Evolutionary conservation across 2,329 filamentous ascomycete species (phyloP).

Genomic region (Pseudogymnoascus sp.): DNA sequence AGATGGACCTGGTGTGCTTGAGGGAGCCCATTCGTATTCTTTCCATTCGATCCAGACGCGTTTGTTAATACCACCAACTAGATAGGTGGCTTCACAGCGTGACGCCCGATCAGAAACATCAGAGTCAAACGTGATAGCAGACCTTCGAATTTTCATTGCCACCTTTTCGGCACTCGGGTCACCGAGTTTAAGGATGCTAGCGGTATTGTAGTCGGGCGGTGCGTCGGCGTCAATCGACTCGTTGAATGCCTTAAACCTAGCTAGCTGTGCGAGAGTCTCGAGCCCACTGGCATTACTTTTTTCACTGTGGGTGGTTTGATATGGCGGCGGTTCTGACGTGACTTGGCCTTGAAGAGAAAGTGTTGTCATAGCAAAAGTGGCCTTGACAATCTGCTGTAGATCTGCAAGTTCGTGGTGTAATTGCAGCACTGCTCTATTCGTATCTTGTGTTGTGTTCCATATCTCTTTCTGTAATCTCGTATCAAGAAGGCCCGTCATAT

Average conservation of each 20-base stretch:
- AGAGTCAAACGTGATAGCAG: constrained; percentile 13
- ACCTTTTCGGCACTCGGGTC: constrained; percentile 28
- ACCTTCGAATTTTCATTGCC: constrained; percentile 16
- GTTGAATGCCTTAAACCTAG: constrained; percentile 46
- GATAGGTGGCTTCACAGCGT: constrained; percentile 36
- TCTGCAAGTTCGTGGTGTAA: constrained; percentile 41
- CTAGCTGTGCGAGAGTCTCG: constrained; percentile 36
- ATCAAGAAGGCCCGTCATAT: constrained; percentile 41
- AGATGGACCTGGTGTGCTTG: constrained; percentile 32
- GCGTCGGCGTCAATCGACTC: constrained; percentile 35
- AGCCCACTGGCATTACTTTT: constrained; percentile 32
- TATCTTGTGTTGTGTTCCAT: constrained; percentile 40
- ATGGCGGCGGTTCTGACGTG: constrained; percentile 13
- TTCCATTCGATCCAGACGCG: constrained; percentile 46
- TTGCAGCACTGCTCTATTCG: constrained; percentile 40
- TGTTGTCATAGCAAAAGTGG: constrained; percentile 17
- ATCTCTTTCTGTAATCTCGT: constrained; percentile 41
- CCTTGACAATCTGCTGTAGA: constrained; percentile 39
- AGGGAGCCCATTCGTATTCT: constrained; percentile 35
- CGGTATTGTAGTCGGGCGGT: constrained; percentile 32
- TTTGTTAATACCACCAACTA: constrained; percentile 28
- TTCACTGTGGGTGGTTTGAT: constrained; percentile 14
- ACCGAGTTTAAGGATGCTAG: constrained; percentile 34
- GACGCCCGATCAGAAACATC: not conserved
- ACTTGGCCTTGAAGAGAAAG: constrained; percentile 38